phyloP scores from a whole-genome alignment of 805 yeast species.

The Candida easanensis region DNA sequence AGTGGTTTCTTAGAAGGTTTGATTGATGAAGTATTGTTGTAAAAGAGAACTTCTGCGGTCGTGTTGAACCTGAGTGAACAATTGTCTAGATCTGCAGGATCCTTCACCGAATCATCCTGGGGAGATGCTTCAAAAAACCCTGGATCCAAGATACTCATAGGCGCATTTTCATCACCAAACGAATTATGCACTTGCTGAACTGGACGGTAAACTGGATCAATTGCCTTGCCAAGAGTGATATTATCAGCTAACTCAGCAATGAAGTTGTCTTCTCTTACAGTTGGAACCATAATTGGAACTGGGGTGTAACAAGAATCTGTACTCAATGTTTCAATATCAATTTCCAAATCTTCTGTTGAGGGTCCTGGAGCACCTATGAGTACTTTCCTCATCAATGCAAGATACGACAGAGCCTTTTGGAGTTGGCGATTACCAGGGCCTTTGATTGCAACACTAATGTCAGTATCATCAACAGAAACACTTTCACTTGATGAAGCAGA shows the following conservation, averaged over 20 bases:
- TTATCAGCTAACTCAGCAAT: slow-evolving; percentile 4
- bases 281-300: slow-evolving; percentile 12
- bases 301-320: slow-evolving; percentile 12
- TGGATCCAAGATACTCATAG: slow-evolving; percentile 8
- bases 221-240: slow-evolving; percentile 6
- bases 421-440: not conserved
- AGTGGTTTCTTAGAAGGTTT: not conserved
- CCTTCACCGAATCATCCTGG: not conserved
- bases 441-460: too few species aligned
- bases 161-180: slow-evolving; percentile 5
- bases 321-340: slow-evolving; percentile 1
- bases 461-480: not conserved
- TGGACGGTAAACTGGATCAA: slow-evolving; percentile 9
- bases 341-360: not conserved
- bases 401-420: not conserved
- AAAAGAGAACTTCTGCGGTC: slow-evolving; percentile 14
- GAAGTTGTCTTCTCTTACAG: slow-evolving; percentile 6
- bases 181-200: not conserved
- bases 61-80: slow-evolving; percentile 10
- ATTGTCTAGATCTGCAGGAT: too few species aligned
- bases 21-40: slow-evolving; percentile 10
- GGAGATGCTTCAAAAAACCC: slow-evolving; percentile 6
- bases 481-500: not conserved
- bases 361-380: not conserved
- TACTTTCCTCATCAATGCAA: not conserved